These are phyloP conservation scores for Silene conica DNA, from an alignment of 148 eudicot species.

Conservation along the genomic window DNA sequence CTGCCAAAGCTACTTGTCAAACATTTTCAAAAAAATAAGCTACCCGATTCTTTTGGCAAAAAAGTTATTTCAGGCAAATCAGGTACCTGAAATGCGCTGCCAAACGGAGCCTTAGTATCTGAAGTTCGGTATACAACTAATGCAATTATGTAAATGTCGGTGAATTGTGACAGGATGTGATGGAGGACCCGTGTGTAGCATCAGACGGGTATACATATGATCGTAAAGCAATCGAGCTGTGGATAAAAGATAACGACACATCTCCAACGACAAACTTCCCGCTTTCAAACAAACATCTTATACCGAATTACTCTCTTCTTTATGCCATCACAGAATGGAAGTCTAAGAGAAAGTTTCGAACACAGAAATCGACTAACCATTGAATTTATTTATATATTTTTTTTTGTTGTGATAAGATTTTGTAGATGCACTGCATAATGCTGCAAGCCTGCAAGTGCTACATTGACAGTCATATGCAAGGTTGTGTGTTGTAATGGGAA, in stretches of 20 bases:
- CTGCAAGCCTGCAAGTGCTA: background rate
- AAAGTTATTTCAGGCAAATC: too few relatives aligned
- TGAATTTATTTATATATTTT: background rate
- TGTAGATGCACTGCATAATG: constrained; percentile 12
- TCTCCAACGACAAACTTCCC: constrained; percentile 69
- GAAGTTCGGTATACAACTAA: too few relatives aligned
- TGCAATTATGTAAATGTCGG: too few relatives aligned
- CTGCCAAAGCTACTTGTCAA: too few relatives aligned
- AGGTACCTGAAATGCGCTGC: too few relatives aligned
- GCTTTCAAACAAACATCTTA: constrained; percentile 46
- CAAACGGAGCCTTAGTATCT: too few relatives aligned
- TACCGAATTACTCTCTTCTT: constrained; percentile 64
- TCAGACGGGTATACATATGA: constrained; percentile 88
- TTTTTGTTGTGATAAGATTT: constrained; percentile 11
- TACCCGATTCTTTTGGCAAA: too few relatives aligned
- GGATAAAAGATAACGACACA: constrained; percentile 51
- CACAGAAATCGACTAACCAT: constrained; percentile 2
- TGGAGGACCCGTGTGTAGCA: constrained; percentile 81
- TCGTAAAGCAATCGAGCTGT: constrained; percentile 59
- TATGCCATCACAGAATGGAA: constrained; percentile 76
- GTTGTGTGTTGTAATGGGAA: constrained; percentile 5
- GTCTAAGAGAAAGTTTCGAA: constrained; percentile 18
- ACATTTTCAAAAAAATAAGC: too few relatives aligned
- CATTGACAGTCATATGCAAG: constrained; percentile 1
- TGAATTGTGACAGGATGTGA: constrained; percentile 57